A percentile compares a stretch with the other conserved stretches of the same genome.
phyloP scores from a whole-genome alignment of 805 yeast genomes.

The Lipomyces sp. region DNA sequence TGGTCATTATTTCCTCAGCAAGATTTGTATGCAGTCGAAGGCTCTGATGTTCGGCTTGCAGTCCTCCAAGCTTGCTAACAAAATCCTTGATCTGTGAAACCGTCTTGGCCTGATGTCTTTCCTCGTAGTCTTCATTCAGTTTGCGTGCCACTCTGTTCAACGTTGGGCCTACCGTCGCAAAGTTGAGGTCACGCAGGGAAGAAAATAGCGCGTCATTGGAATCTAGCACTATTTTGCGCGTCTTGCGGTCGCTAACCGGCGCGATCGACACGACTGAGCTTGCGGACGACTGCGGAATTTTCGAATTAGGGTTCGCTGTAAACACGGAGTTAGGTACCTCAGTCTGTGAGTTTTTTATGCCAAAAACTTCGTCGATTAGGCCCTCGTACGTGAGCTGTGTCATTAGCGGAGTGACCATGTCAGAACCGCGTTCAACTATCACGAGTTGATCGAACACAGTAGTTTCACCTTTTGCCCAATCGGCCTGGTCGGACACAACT shows the following conservation, averaged over 20 bases:
- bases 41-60: conserved; percentile 65
- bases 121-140: conserved; percentile 66
- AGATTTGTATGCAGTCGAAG: conserved; percentile 51
- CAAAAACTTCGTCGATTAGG: conserved; percentile 67
- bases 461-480: conserved; percentile 33
- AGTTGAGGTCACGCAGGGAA: conserved; percentile 61
- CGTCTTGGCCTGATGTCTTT: conserved; percentile 53
- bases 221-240: conserved; percentile 32
- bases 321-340: conserved; percentile 35
- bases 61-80: conserved; percentile 62
- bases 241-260: conserved; percentile 21
- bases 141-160: conserved; percentile 68
- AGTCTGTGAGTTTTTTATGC: conserved; percentile 39
- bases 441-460: conserved; percentile 55
- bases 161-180: conserved; percentile 71
- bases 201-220: conserved; percentile 49
- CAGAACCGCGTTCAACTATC: conserved; percentile 75
- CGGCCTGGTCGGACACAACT: conserved; percentile 21
- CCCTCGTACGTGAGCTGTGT: conserved; percentile 82
- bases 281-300: conserved; percentile 5
- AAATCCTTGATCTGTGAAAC: conserved; percentile 65
- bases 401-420: conserved; percentile 64
- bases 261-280: conserved; percentile 6
- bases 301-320: conserved; percentile 8
- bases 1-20: conserved; percentile 30